phyloP scores from a whole-genome alignment of 2,329 filamentous ascomycete genomes.

The Piedraia hortae region DNA sequence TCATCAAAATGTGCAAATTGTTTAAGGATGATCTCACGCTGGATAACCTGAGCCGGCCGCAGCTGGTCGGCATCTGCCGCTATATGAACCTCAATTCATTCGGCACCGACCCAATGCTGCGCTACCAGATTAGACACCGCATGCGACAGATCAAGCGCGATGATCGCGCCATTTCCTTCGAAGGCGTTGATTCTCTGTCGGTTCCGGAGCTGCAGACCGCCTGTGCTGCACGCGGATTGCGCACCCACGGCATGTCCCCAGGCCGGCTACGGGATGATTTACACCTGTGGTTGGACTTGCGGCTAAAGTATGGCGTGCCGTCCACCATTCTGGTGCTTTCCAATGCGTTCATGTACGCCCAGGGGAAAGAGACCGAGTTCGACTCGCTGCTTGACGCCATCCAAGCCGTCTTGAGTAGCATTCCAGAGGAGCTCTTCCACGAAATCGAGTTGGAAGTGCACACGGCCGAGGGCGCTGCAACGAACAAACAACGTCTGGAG shows the following conservation, averaged over 20 bases:
- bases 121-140: slow-evolving; percentile 85
- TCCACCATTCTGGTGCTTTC: slow-evolving; percentile 84
- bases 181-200: slow-evolving; percentile 81
- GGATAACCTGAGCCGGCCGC: slow-evolving; percentile 85
- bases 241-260: slow-evolving; percentile 76
- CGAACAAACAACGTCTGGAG: slow-evolving; percentile 95
- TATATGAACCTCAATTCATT: slow-evolving; percentile 97
- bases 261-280: slow-evolving; percentile 70
- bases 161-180: slow-evolving; percentile 76
- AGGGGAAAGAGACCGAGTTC: slow-evolving; percentile 59
- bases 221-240: slow-evolving; percentile 71
- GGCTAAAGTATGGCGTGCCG: slow-evolving; percentile 81
- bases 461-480: slow-evolving; percentile 84
- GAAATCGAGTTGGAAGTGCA: slow-evolving; percentile 97
- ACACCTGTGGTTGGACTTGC: slow-evolving; percentile 77
- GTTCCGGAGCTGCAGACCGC: slow-evolving; percentile 80
- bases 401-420: slow-evolving; percentile 72
- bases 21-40: slow-evolving; percentile 95
- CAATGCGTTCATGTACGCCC: slow-evolving; percentile 92
- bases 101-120: slow-evolving; percentile 89
- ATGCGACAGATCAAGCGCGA: slow-evolving; percentile 99
- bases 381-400: slow-evolving; percentile 78
- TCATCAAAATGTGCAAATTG: slow-evolving; percentile 96
- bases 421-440: slow-evolving; percentile 95
- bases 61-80: slow-evolving; percentile 88